phyloP scores from a whole-genome alignment of 108 stramenopile genomes.

The Skeletonema grethae region DNA sequence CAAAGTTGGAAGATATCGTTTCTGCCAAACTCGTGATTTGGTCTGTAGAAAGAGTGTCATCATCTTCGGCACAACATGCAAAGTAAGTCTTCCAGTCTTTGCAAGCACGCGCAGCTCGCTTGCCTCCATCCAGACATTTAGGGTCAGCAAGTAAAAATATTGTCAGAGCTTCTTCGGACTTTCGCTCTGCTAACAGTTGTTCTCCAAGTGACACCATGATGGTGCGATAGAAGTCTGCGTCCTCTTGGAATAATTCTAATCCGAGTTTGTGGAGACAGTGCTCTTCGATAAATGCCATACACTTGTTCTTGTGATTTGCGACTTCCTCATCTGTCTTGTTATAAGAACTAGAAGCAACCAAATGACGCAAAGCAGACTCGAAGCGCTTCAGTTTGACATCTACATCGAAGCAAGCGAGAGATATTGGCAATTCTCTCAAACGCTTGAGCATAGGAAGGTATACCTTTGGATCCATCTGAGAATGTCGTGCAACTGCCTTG shows the following conservation, averaged over 20 bases:
- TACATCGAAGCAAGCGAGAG: constrained; percentile 70
- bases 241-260: constrained; percentile 57
- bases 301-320: constrained; percentile 56
- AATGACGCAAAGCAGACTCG: constrained; percentile 70
- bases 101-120: constrained; percentile 64
- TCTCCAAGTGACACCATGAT: constrained; percentile 74
- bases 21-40: constrained; percentile 36
- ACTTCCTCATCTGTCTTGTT: constrained; percentile 26
- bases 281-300: constrained; percentile 70
- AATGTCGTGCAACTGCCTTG: constrained; percentile 85
- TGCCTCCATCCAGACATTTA: constrained; percentile 63
- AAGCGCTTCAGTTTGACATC: constrained; percentile 83
- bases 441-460: constrained; percentile 88
- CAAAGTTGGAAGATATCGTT: constrained; percentile 39
- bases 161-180: constrained; percentile 59
- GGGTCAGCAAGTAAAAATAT: constrained; percentile 68
- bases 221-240: constrained; percentile 30
- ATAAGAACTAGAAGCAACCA: constrained; percentile 41
- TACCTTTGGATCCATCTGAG: constrained; percentile 94
- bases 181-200: constrained; percentile 51
- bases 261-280: constrained; percentile 66
- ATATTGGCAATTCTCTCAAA: constrained; percentile 59
- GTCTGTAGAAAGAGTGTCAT: constrained; percentile 24
- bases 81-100: constrained; percentile 81
- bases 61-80: constrained; percentile 39